Evolutionary conservation across 2,329 filamentous ascomycete genomes (phyloP), one percentile per base, ranked within the genome.

Genomic region (Talaromyces albobiverticillius): DNA sequence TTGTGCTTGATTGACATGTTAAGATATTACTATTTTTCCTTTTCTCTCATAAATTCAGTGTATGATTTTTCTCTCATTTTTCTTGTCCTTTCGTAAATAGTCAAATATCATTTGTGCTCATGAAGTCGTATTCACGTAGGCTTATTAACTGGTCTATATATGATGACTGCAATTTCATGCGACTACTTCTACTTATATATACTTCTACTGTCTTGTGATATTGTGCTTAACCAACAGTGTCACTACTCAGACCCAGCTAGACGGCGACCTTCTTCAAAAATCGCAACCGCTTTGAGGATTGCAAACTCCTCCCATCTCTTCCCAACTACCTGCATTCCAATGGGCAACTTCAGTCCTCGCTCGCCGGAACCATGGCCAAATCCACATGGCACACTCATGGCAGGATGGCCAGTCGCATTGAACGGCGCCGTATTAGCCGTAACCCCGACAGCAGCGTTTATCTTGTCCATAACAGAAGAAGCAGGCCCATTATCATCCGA

Each of bases 291-390:
- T 43, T 61, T 61, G 18, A 68, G 42, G 13, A 69, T 52, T n/a
- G 34, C 52, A 31, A 60, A 36, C 38, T 67, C 64, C 36, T 67
- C 62, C 61, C 63, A 69, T 16, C 64, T 57, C 43, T 59, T 63
- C 7, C 77, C 79, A 9, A 84, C 74, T 32, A 84, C 71, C 59
- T 84, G 81, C 72, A 83, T 73, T 0, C 80, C 79, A 3, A 82
- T 77, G 0, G 80, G 82, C 22, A 84, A 59, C 54, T 63, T 7
- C n/a, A 54, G 47, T 36, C 46, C 57, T 25, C 52, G 52, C 5
- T 11, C 23, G 11, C 40, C 49, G 29, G 29, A 22, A 14, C 32
- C 18, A 10, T n/a, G 25, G 14, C 41, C 42, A 46, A 60, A 62
- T 2, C 76, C 64, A 32, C 71, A 72, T 4, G 78, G 78, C 55